phyloP scores from a whole-genome alignment of 2,329 filamentous ascomycete genomes.

The Diaporthe citrichinensis region DNA sequence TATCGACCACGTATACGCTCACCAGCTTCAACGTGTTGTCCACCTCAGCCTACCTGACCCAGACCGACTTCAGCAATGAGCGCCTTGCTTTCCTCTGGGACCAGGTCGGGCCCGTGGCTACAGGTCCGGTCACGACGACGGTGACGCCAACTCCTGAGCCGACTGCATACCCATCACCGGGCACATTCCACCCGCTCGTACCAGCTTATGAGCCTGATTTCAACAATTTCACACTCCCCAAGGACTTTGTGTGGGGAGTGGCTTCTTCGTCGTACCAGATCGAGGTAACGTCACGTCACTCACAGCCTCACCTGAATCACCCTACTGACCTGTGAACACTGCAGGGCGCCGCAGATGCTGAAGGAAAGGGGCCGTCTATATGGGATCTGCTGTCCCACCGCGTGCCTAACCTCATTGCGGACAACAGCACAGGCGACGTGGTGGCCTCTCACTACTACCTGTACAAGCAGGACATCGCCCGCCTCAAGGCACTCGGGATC shows the following conservation, averaged over 20 bases:
- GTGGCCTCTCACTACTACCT: conserved; percentile 34
- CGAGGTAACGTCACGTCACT: background rate
- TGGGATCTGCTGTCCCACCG: conserved; percentile 35
- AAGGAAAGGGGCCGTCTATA: conserved; percentile 29
- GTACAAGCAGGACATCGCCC: conserved; percentile 35
- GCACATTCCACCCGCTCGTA: conserved; percentile 28
- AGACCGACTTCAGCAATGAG: conserved; percentile 35
- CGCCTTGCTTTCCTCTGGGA: conserved; percentile 31
- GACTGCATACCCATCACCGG: conserved; percentile 5
- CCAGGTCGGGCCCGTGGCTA: conserved; percentile 31
- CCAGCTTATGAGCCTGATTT: conserved; percentile 22
- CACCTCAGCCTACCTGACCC: conserved; percentile 4
- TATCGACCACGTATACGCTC: background rate
- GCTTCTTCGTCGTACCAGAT: conserved; percentile 35
- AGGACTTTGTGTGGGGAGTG: conserved; percentile 32
- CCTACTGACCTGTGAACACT: background rate
- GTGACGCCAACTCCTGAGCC: conserved; percentile 25
- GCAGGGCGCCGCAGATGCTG: conserved; percentile 28
- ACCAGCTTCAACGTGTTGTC: background rate
- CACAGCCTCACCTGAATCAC: background rate
- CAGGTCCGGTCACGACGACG: conserved; percentile 27
- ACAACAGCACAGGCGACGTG: conserved; percentile 27
- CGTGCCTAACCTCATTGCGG: conserved; percentile 24
- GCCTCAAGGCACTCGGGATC: conserved; percentile 22
- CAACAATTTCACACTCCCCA: conserved; percentile 21